These are phyloP conservation scores for Penicillium maclennaniae DNA, from an alignment of 495 filamentous ascomycete genomes.

Conservation along the genomic window DNA sequence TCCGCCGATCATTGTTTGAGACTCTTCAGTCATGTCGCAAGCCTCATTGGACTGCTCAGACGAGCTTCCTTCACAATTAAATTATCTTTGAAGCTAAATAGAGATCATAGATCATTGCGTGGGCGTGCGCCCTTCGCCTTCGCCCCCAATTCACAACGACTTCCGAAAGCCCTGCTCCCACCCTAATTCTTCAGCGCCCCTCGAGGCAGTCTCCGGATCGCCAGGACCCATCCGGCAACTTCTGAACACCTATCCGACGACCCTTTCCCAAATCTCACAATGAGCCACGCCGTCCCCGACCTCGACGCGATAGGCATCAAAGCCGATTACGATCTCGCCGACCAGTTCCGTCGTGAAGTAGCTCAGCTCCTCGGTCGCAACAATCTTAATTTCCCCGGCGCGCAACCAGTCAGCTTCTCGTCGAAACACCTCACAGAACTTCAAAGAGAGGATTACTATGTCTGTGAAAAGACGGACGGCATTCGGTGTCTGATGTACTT, in stretches of 20 bases:
- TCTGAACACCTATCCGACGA: neutral
- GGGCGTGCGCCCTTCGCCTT: slow-evolving; percentile 6
- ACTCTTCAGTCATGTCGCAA: slow-evolving; percentile 7
- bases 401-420: slow-evolving; percentile 90
- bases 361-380: slow-evolving; percentile 67
- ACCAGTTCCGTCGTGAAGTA: slow-evolving; percentile 67
- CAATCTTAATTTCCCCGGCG: slow-evolving; percentile 73
- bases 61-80: slow-evolving; percentile 2
- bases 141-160: slow-evolving; percentile 2
- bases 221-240: neutral
- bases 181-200: neutral
- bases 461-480: slow-evolving; percentile 98
- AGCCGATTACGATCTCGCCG: slow-evolving; percentile 52
- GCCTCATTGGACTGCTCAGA: neutral
- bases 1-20: slow-evolving; percentile 7
- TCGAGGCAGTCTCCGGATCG: neutral
- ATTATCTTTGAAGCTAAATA: neutral
- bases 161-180: slow-evolving; percentile 1
- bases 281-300: slow-evolving; percentile 47
- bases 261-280: slow-evolving; percentile 12
- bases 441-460: slow-evolving; percentile 79
- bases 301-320: slow-evolving; percentile 56
- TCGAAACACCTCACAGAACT: slow-evolving; percentile 73
- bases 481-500: slow-evolving; percentile 93
- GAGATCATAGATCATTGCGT: neutral